Conservation (phyloP, 2,329 filamentous ascomycete species). For the Fusarium mangiferae region DNA sequence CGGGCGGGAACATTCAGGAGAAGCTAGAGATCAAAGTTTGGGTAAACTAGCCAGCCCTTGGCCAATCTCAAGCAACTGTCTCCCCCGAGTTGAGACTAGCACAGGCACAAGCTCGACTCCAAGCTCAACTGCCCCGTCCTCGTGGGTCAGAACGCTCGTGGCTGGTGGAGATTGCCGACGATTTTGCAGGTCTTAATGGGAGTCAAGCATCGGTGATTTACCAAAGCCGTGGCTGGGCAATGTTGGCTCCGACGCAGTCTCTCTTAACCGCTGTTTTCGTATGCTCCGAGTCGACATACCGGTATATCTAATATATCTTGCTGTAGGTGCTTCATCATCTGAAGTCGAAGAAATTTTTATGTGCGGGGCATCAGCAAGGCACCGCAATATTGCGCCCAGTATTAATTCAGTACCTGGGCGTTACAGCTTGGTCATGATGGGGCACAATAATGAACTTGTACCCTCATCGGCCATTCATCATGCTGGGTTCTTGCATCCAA, state of each 20-base stretch:
- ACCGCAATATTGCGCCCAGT: conserved; percentile 36
- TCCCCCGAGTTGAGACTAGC: conserved; percentile 18
- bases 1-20: conserved; percentile 24
- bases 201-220: conserved; percentile 33
- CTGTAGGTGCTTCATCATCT: background rate
- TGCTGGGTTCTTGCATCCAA: conserved; percentile 10
- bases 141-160: conserved; percentile 30
- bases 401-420: background rate
- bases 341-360: background rate
- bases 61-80: conserved; percentile 30
- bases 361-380: conserved; percentile 26
- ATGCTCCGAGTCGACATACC: background rate
- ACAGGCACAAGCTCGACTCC: conserved; percentile 27
- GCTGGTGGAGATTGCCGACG: conserved; percentile 34
- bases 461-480: conserved; percentile 23
- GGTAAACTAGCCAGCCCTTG: conserved; percentile 6
- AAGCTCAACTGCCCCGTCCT: conserved; percentile 21
- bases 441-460: conserved; percentile 8
- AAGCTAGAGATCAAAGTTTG: conserved; percentile 39
- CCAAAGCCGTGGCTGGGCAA: conserved; percentile 15
- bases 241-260: conserved; percentile 7
- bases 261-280: background rate
- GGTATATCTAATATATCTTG: background rate
- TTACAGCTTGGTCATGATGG: conserved; percentile 25
- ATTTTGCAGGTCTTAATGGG: conserved; percentile 19